Conservation (phyloP, 2,329 filamentous ascomycete species). For the Gremmenia infestans region DNA sequence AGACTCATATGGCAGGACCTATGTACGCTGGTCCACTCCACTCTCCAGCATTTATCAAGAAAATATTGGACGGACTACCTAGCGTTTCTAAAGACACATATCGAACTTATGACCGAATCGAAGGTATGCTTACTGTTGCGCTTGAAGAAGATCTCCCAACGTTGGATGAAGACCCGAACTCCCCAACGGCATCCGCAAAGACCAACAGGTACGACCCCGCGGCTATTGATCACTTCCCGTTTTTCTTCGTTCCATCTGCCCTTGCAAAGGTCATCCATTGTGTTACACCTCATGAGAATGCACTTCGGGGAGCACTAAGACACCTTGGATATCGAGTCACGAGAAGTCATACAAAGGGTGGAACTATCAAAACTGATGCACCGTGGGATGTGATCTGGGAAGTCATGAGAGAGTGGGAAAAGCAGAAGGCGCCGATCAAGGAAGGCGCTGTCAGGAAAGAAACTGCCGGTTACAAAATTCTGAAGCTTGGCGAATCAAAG, state of each 20-base stretch:
- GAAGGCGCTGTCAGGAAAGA: conserved; percentile 62
- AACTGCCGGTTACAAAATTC: conserved; percentile 68
- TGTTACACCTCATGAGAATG: conserved; percentile 70
- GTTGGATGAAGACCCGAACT: conserved; percentile 15
- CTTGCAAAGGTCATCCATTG: conserved; percentile 76
- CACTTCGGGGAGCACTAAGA: conserved; percentile 74
- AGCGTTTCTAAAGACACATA: conserved; percentile 65
- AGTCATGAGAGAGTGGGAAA: conserved; percentile 86
- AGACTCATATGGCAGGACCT: conserved; percentile 82
- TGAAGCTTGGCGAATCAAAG: conserved; percentile 38
- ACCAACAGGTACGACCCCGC: conserved; percentile 49
- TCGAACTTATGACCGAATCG: conserved; percentile 72
- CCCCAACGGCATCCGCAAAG: conserved; percentile 37
- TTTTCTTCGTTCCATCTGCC: conserved; percentile 76
- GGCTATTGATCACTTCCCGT: conserved; percentile 68
- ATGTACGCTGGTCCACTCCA: conserved; percentile 95
- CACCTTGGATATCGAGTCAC: conserved; percentile 78
- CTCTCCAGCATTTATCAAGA: conserved; percentile 74
- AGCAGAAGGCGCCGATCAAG: conserved; percentile 74
- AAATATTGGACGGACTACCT: conserved; percentile 69
- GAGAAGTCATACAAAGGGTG: conserved; percentile 82
- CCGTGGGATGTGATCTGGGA: conserved; percentile 90
- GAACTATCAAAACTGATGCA: conserved; percentile 90
- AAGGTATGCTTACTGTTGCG: conserved; percentile 87
- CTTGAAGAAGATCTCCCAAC: conserved; percentile 59